phyloP scores from a whole-genome alignment of 768 basidiomycete genomes.

The Xerocomellus intermedius region DNA sequence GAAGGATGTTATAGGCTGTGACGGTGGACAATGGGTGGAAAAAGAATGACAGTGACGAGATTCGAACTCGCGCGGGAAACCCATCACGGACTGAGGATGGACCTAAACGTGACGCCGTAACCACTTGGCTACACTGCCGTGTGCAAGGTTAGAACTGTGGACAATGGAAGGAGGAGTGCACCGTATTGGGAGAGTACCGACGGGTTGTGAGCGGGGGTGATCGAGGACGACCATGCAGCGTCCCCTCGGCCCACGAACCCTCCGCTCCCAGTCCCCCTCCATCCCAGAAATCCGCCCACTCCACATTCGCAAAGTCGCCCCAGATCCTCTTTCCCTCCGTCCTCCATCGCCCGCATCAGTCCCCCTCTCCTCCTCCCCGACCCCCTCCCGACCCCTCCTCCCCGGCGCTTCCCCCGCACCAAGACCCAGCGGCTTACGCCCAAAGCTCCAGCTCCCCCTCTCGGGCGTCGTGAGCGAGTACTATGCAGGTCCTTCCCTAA shows the following conservation, averaged over 20 bases:
- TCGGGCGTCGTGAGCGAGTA: conserved; percentile 29
- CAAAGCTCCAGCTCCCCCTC: conserved; percentile 38
- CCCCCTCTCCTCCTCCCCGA: conserved; percentile 30
- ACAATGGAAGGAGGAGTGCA: neutral
- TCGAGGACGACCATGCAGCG: conserved; percentile 33
- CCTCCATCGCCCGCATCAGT: conserved; percentile 31
- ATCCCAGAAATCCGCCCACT: conserved; percentile 40
- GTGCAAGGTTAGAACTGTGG: rapidly evolving
- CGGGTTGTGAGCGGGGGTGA: conserved; percentile 5
- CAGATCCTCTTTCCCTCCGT: conserved; percentile 26
- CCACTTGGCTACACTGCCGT: conserved; percentile 59
- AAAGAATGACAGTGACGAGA: conserved; percentile 52
- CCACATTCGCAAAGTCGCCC: conserved; percentile 38
- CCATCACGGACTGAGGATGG: conserved; percentile 46
- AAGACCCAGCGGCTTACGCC: conserved; percentile 27
- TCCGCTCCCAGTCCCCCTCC: conserved; percentile 43
- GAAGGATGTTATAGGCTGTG: conserved; percentile 5
- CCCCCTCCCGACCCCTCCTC: conserved; percentile 32
- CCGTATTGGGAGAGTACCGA: conserved; percentile 4
- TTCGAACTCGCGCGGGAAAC: conserved; percentile 60
- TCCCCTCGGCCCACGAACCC: conserved; percentile 52
- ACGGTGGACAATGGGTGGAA: conserved; percentile 13
- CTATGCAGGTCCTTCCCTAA: conserved; percentile 32
- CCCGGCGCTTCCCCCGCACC: conserved; percentile 26
- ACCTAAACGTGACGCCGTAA: conserved; percentile 62